Conservation (phyloP, 228 moss, liverwort and hornwort genomes). For the Sphagnum fallax region DNA sequence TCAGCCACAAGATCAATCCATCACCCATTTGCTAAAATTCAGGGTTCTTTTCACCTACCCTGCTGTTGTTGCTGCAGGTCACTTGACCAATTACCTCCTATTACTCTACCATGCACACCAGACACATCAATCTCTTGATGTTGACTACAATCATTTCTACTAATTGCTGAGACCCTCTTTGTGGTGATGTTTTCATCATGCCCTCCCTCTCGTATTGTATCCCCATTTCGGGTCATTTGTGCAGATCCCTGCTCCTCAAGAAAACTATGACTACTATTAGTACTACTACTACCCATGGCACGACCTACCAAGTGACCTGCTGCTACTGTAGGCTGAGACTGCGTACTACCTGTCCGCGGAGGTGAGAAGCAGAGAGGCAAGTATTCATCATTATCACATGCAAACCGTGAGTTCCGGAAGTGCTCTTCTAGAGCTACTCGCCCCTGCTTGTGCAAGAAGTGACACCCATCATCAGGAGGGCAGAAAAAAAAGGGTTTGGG, state of each 20-base stretch:
- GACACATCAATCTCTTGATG: conserved; percentile 24
- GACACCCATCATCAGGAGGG: too few species aligned
- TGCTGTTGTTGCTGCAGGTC: too few species aligned
- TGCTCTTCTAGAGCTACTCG: conserved; percentile 81
- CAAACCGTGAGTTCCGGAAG: conserved; percentile 92
- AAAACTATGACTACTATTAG: too few species aligned
- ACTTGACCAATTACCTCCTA: too few species aligned
- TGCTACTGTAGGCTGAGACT: conserved; percentile 68
- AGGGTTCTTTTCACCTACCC: too few species aligned
- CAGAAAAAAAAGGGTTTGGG: too few species aligned
- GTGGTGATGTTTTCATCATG: conserved; percentile 14
- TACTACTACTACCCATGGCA: conserved; percentile 8
- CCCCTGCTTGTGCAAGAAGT: conserved; percentile 34
- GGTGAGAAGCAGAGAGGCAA: conserved; percentile 79
- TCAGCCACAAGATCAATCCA: too few species aligned
- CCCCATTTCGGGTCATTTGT: conserved; percentile 25
- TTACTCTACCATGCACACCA: background rate
- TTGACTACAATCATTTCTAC: conserved; percentile 16
- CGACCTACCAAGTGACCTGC: conserved; percentile 75
- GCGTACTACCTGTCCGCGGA: conserved; percentile 62
- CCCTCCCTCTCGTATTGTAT: conserved; percentile 6
- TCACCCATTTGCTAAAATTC: too few species aligned
- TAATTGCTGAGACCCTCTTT: conserved; percentile 19
- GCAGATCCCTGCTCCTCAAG: conserved; percentile 12
- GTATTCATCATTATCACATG: conserved; percentile 93